These are phyloP conservation scores for Peziza echinospora DNA, from an alignment of 495 filamentous ascomycete genomes.

Conservation along the genomic window DNA sequence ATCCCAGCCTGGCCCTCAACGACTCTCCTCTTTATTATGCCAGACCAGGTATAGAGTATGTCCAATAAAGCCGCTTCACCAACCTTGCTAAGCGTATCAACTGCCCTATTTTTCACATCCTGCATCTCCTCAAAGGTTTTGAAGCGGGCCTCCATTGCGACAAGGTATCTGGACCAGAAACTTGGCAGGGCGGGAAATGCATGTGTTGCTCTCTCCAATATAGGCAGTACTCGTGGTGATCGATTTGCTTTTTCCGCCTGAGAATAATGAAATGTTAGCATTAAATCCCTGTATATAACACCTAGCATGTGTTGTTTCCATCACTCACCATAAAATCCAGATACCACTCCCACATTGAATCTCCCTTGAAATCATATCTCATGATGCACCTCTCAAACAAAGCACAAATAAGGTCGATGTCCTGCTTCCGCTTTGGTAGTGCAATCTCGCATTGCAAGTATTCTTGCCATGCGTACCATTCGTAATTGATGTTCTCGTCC, in stretches of 20 bases:
- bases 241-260: slow-evolving; percentile 13
- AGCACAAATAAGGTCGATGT: slow-evolving; percentile 26
- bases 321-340: slow-evolving; percentile 39
- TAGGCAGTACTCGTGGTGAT: slow-evolving; percentile 25
- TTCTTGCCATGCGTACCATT: slow-evolving; percentile 26
- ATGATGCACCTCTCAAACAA: slow-evolving; percentile 46
- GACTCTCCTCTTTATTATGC: slow-evolving; percentile 16
- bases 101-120: slow-evolving; percentile 77
- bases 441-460: slow-evolving; percentile 71
- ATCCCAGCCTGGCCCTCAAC: slow-evolving; percentile 53
- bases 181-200: slow-evolving; percentile 85
- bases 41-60: neutral
- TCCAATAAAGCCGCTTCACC: slow-evolving; percentile 13
- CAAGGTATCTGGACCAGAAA: slow-evolving; percentile 73
- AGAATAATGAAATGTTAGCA: slow-evolving; percentile 18
- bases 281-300: slow-evolving; percentile 15
- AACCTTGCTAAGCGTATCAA: slow-evolving; percentile 43
- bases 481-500: slow-evolving; percentile 32
- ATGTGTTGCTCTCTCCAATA: slow-evolving; percentile 53
- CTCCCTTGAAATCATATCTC: slow-evolving; percentile 30
- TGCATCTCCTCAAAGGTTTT: slow-evolving; percentile 59
- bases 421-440: slow-evolving; percentile 30
- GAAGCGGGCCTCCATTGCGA: slow-evolving; percentile 56
- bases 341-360: slow-evolving; percentile 54
- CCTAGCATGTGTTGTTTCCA: slow-evolving; percentile 14